A percentile compares a stretch with the other conserved stretches of the same genome.
phyloP scores from a whole-genome alignment of 108 stramenopile species.

The Poteriospumella lacustris region DNA sequence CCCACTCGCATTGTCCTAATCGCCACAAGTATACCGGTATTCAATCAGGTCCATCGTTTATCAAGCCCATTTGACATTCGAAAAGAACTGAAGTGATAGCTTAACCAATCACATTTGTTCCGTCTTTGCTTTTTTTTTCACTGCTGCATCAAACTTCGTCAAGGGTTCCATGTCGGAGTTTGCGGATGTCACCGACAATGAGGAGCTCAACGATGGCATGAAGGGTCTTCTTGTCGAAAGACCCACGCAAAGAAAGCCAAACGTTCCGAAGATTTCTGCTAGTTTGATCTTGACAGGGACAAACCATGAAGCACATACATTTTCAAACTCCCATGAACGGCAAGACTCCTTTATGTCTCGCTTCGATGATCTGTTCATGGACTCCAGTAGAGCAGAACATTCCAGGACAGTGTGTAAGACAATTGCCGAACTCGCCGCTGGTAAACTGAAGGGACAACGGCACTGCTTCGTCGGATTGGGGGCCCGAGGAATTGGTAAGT shows the following conservation, averaged over 20 bases:
- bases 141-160: too few relatives aligned
- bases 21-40: too few relatives aligned
- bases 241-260: background rate
- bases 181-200: background rate
- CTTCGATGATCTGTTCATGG: background rate
- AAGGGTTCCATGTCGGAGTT: background rate
- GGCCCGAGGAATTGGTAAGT: constrained; percentile 9
- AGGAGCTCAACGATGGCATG: background rate
- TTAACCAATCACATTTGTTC: too few relatives aligned
- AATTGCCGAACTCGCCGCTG: background rate
- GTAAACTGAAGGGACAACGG: constrained; percentile 1
- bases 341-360: background rate
- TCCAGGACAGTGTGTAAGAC: background rate
- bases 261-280: background rate
- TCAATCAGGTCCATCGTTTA: too few relatives aligned
- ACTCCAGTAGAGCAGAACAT: background rate
- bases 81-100: too few relatives aligned
- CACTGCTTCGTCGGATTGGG: constrained; percentile 3
- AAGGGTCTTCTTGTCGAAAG: background rate
- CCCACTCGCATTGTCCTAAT: too few relatives aligned
- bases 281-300: background rate
- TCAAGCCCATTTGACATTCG: too few relatives aligned
- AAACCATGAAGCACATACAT: background rate
- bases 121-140: too few relatives aligned
- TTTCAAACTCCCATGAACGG: background rate